phyloP scores from a whole-genome alignment of 306 rosid genomes.

The Cucumis sativus region Cucumber_9930_V3 NC_026656.2:8972001-8972500 shows the following conservation, averaged over 20 bases:
- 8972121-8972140: neutral
- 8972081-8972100: neutral
- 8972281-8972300: conserved; percentile 68
- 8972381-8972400: conserved; percentile 67
- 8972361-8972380: conserved; percentile 87
- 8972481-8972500: conserved; percentile 98
- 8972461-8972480: conserved; percentile 98
- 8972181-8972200: neutral
- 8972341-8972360: conserved; percentile 96
- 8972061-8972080: neutral
- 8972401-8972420: conserved; percentile 93
- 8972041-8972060: neutral
- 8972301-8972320: conserved; percentile 85
- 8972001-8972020: neutral
- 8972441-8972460: conserved; percentile 99
- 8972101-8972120: neutral
- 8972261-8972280: conserved; percentile 91
- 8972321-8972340: conserved; percentile 95
- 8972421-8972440: conserved; percentile 94
- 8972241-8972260: conserved; percentile 91
- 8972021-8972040: neutral
- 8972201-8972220: conserved; percentile 15
- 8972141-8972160: neutral
- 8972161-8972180: neutral
- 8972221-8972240: conserved; percentile 85